These are phyloP conservation scores for Tylopilus intermedius DNA, from an alignment of 768 basidiomycete species.

Conservation along the genomic window DNA sequence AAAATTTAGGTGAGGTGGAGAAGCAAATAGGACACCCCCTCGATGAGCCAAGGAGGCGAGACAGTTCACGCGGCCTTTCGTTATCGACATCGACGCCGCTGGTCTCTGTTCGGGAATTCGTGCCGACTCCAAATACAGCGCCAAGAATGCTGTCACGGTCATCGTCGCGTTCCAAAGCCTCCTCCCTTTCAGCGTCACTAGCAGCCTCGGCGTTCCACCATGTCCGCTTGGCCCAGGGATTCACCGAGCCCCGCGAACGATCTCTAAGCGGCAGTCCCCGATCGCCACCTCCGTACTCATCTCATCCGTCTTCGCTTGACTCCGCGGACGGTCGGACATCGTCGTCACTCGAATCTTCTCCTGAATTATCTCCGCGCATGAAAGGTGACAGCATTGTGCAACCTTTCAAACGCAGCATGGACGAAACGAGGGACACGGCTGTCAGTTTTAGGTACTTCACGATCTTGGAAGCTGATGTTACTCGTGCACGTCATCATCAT, in stretches of 20 bases:
- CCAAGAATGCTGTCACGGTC: slow-evolving; percentile 36
- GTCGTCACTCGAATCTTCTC: slow-evolving; percentile 17
- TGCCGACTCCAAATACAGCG: slow-evolving; percentile 40
- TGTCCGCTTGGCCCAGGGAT: slow-evolving; percentile 34
- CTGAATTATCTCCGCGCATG: slow-evolving; percentile 18
- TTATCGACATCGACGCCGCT: slow-evolving; percentile 25
- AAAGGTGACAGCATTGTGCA: slow-evolving; percentile 26
- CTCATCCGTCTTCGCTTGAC: slow-evolving; percentile 31
- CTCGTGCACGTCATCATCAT: slow-evolving; percentile 19
- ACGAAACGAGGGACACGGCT: slow-evolving; percentile 40
- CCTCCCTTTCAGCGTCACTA: slow-evolving; percentile 69
- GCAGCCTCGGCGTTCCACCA: slow-evolving; percentile 55
- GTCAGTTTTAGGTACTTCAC: slow-evolving; percentile 45
- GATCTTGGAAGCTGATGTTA: slow-evolving; percentile 40
- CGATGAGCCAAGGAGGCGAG: slow-evolving; percentile 17
- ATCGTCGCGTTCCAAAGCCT: slow-evolving; percentile 40
- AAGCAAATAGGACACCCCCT: slow-evolving; percentile 29
- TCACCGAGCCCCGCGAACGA: slow-evolving; percentile 12
- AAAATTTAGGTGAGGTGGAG: slow-evolving; percentile 42
- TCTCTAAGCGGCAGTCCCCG: slow-evolving; percentile 17
- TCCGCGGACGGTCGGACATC: slow-evolving; percentile 22
- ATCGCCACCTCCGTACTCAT: slow-evolving; percentile 35
- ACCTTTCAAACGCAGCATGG: slow-evolving; percentile 45
- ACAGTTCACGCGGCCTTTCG: slow-evolving; percentile 19
- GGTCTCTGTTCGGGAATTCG: slow-evolving; percentile 50